Evolutionary conservation across 768 basidiomycete species (phyloP).

Genomic region (Suillus spraguei): DNA sequence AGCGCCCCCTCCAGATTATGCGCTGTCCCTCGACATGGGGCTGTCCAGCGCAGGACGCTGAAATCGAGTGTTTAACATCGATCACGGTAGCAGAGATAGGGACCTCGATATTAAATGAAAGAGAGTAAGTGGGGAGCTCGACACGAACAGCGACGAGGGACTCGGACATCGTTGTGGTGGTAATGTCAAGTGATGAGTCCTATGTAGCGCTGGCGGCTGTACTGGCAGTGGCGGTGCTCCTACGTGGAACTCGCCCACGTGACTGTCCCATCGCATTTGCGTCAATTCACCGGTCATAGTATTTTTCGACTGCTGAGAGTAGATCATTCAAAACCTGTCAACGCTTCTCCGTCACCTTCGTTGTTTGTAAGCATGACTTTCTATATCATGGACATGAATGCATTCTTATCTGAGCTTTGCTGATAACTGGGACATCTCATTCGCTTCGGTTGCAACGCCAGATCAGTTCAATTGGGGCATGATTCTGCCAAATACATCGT

Average conservation of each 20-base stretch:
- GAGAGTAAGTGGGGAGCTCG: constrained; percentile 75
- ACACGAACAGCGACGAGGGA: constrained; percentile 50
- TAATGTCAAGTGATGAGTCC: not conserved
- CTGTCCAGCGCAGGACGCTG: constrained; percentile 56
- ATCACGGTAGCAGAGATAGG: constrained; percentile 50
- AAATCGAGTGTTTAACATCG: constrained; percentile 72
- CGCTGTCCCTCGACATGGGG: constrained; percentile 74
- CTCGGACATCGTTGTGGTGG: constrained; percentile 26
- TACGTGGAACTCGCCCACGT: constrained; percentile 38
- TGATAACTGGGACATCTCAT: not conserved
- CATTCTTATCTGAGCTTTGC: not conserved
- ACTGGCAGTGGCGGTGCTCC: not conserved
- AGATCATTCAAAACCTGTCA: not conserved
- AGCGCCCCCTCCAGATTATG: constrained; percentile 75
- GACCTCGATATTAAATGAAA: constrained; percentile 62
- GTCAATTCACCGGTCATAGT: not conserved
- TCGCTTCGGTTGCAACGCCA: not conserved
- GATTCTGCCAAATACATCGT: no score
- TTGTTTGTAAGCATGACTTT: not conserved
- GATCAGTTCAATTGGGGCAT: no score
- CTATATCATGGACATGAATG: not conserved
- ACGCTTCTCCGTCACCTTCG: not conserved
- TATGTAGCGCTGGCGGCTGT: not conserved
- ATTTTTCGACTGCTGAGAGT: not conserved
- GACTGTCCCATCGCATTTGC: not conserved